These are phyloP conservation scores for Pseudozyma pruni DNA, from an alignment of 1,284 basidiomycete species.

Conservation along the genomic window DNA sequence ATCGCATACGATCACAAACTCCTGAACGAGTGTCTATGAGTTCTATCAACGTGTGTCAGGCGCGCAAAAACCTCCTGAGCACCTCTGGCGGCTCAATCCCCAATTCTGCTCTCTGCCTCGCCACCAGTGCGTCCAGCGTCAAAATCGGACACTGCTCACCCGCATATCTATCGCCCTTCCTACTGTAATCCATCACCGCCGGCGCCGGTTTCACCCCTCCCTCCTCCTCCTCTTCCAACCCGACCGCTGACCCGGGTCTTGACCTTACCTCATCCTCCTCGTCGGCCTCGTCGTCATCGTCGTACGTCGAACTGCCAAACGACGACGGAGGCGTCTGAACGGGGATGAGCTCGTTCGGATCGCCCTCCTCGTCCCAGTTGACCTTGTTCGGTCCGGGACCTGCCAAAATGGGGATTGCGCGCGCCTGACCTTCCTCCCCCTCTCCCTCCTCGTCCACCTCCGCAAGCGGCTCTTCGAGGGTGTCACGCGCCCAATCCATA, in stretches of 20 bases:
- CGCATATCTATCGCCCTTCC: conserved; percentile 45
- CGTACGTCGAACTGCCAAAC: conserved; percentile 40
- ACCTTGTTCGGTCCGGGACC: conserved; percentile 40
- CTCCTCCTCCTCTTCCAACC: conserved; percentile 16
- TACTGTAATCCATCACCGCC: conserved; percentile 48
- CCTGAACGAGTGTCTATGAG: background rate
- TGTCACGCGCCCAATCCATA: conserved; percentile 57
- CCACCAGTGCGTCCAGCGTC: conserved; percentile 34
- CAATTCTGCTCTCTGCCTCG: conserved; percentile 14
- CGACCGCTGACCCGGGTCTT: conserved; percentile 41
- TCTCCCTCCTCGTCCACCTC: conserved; percentile 14
- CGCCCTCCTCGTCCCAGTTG: conserved; percentile 45
- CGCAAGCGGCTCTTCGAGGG: conserved; percentile 41
- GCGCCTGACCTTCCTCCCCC: background rate
- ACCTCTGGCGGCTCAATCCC: conserved; percentile 33
- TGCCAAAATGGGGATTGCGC: conserved; percentile 30
- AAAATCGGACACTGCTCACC: conserved; percentile 43
- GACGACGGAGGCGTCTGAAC: conserved; percentile 53
- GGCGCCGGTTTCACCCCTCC: conserved; percentile 46
- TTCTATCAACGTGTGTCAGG: background rate
- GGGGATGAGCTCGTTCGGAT: conserved; percentile 57
- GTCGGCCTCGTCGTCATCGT: conserved; percentile 26
- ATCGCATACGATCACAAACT: conserved; percentile 1
- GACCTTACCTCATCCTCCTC: conserved; percentile 43
- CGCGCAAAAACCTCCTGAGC: conserved; percentile 23